Evolutionary conservation across 768 basidiomycete species (phyloP).

Genomic region (Mycena rebaudengoi): DNA sequence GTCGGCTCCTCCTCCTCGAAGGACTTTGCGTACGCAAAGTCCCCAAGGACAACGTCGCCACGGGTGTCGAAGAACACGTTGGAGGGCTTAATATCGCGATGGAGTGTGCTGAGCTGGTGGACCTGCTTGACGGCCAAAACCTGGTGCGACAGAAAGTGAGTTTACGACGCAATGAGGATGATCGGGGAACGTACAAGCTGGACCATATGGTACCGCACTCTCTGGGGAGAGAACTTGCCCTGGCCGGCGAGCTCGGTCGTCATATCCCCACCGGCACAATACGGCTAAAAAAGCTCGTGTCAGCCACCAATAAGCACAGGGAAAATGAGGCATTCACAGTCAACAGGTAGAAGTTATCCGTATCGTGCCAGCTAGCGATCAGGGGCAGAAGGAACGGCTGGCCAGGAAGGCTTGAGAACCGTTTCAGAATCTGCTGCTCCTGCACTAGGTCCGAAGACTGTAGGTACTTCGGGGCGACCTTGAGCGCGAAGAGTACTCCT

Average conservation of each 20-base stretch:
- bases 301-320: background rate
- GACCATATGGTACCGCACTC: slow-evolving; percentile 27
- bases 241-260: slow-evolving; percentile 2
- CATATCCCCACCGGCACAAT: slow-evolving; percentile 30
- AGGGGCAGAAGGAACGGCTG: background rate
- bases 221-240: slow-evolving; percentile 7
- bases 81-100: slow-evolving; percentile 34
- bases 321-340: background rate
- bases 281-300: background rate
- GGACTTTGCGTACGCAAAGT: slow-evolving; percentile 22
- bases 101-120: slow-evolving; percentile 22
- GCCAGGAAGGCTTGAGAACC: background rate
- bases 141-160: background rate
- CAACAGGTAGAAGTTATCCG: background rate
- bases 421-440: background rate
- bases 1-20: background rate
- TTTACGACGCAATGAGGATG: background rate
- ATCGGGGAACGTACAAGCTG: slow-evolving; percentile 31
- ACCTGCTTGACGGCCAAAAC: slow-evolving; percentile 26
- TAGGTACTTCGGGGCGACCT: background rate
- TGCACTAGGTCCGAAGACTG: background rate
- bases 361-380: background rate
- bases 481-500: background rate
- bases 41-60: slow-evolving; percentile 29
- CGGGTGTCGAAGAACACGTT: slow-evolving; percentile 27